phyloP scores from a whole-genome alignment of 768 basidiomycete species.

The Hygrophorus pudorinus region DNA sequence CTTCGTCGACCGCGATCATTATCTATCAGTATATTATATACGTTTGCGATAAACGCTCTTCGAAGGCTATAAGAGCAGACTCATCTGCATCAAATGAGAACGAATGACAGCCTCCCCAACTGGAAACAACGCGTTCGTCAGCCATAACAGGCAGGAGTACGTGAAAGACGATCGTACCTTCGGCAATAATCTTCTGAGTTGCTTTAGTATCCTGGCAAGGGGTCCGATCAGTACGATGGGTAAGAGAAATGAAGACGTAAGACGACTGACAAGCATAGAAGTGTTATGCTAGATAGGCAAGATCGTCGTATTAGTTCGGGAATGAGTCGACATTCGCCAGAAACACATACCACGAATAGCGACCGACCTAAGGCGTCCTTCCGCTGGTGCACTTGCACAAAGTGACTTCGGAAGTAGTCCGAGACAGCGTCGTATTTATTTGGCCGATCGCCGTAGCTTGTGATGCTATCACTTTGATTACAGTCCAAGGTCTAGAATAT shows the following conservation, averaged over 20 bases:
- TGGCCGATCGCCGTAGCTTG: constrained; percentile 63
- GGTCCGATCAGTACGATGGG: constrained; percentile 2
- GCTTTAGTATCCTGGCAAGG: constrained; percentile 53
- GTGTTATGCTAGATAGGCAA: constrained; percentile 49
- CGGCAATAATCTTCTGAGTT: constrained; percentile 55
- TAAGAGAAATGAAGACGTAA: not conserved
- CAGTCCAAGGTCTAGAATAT: constrained; percentile 4
- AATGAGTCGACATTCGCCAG: constrained; percentile 1
- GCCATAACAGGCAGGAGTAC: constrained; percentile 1
- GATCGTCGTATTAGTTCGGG: not conserved
- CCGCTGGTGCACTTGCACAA: constrained; percentile 61
- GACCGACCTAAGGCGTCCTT: constrained; percentile 50
- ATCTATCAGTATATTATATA: no score
- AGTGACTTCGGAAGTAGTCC: constrained; percentile 80
- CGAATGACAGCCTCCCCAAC: constrained; percentile 62
- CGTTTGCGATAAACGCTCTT: no score
- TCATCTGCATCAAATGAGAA: constrained; percentile 50
- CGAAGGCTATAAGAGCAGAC: constrained; percentile 17
- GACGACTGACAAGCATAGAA: constrained; percentile 48
- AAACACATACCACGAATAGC: constrained; percentile 50
- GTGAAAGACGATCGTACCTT: constrained; percentile 29
- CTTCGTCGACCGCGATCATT: no score
- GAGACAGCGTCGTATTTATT: constrained; percentile 62
- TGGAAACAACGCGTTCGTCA: constrained; percentile 13
- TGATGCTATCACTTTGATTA: constrained; percentile 42